Base-by-base conservation (phyloP, 495 filamentous ascomycete genomes). In the Penicillium paradoxum region DNA sequence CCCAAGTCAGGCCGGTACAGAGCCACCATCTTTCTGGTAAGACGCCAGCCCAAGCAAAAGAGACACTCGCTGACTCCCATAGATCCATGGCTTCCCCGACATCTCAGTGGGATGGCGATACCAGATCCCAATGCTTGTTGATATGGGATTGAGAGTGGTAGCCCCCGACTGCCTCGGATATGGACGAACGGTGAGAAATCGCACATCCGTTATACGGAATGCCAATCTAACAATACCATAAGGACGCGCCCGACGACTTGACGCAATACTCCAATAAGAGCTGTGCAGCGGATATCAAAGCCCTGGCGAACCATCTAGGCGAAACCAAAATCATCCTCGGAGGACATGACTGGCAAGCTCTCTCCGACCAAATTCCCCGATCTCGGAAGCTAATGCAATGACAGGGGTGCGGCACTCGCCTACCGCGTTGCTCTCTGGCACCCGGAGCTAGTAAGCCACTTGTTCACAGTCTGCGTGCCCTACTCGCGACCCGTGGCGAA, bases 91-190 rank as follows among this genome's bases (percentile, higher is more conserved):
- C 50, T 88, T 75, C 64, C 83, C 87, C 2, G 87, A 91, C 66
- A 57, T 87, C 22, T 80, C 79, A 17, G 77, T 85, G 60, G 84
- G 79, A 67, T 91, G 90, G 89, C 82, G 90, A 47, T 83, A 85
- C 69, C 87, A 95, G 66, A 90, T 97, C 62, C 89, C 89, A 7
- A 71, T 81, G 66, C 73, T 95, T n/a, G 55, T 87, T 4, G 73
- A 82, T 13, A 71, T 83, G 63, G 84, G 83, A 8, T 75, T 90
- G 41, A 77, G 84, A 34, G 85, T 93, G 33, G 79, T 95, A 36
- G 86, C 80, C 13, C 87, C 89, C 3, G 88, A 95, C 64, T 79
- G 88, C 70, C 80, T 95, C 41, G 90, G 90, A 50, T 95, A 87
- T 58, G 87, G 87, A n/a, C 72, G 78, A 49, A 91, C 87, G 15